Evolutionary conservation across 2,329 filamentous ascomycete genomes (phyloP), one percentile per base, ranked within the genome.

Genomic region (Aureobasidium vineae): DNA sequence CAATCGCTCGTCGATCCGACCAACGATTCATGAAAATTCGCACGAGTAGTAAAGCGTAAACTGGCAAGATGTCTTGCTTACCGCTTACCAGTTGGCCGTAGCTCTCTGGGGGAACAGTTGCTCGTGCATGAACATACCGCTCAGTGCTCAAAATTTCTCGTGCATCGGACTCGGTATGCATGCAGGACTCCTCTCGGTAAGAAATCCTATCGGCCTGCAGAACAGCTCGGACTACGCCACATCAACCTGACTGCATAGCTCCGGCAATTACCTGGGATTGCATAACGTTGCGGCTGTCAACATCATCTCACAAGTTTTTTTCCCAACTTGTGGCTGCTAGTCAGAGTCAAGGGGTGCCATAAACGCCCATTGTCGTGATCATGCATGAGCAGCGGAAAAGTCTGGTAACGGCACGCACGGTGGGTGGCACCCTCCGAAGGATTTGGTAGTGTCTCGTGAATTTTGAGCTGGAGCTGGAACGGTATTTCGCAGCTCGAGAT

Each of bases 291-390:
- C 59, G 43, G 45, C 59, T 63, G 59, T 63, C 43, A 63, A 52
- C 59, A 63, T 38, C 41, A 61, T 63, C 59, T 63, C 45, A 36
- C 31, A 49, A 23, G n/a, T 52, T 52, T 63, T 52, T 6, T 28
- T 31, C n/a, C 15, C 49, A 41, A 45, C 41, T 49, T 63, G 45
- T 31, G 41, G 28, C 45, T 52, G 45, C 59, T 63, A 63, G 45
- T 52, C 33, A 63, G 57, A 61, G 59, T 50, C 59, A 61, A 61
- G 57, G 57, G 43, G 41, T 61, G 57, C 41, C 57, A 49, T 26
- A 49, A 61, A 47, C 59, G 59, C 40, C 43, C 59, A 54, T 43
- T 13, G 45, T 52, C 57, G 57, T 23, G 43, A 21, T 31, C 45
- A 38, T 52, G 59, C 59, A 63, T 49, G 57, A 40, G 13, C n/a